These are phyloP conservation scores for Fomitopsis betulina DNA, from an alignment of 1,284 basidiomycete species.

Conservation along the genomic window DNA sequence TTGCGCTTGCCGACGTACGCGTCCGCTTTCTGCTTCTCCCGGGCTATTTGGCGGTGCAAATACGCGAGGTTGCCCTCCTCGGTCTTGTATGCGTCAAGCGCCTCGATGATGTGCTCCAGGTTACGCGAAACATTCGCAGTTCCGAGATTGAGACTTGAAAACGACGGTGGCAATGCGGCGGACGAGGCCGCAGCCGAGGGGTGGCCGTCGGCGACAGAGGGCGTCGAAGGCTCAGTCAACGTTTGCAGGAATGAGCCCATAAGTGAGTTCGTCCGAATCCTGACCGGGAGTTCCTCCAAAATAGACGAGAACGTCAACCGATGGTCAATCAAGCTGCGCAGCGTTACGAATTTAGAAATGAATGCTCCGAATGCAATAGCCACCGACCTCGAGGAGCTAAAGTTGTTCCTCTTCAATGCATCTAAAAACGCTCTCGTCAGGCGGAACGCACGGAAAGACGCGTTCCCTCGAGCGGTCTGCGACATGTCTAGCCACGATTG, in stretches of 20 bases:
- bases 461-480: conserved; percentile 79
- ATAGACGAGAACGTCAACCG: conserved; percentile 88
- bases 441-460: conserved; percentile 89
- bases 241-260: conserved; percentile 82
- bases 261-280: conserved; percentile 84
- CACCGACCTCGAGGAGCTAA: conserved; percentile 76
- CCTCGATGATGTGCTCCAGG: conserved; percentile 81
- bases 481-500: conserved; percentile 48
- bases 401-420: conserved; percentile 84
- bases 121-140: conserved; percentile 58
- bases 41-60: conserved; percentile 85
- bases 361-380: background rate
- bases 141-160: conserved; percentile 58
- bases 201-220: conserved; percentile 31
- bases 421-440: conserved; percentile 82
- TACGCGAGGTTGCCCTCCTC: conserved; percentile 95
- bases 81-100: conserved; percentile 81
- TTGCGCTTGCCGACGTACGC: conserved; percentile 77
- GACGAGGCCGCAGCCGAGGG: conserved; percentile 35
- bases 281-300: conserved; percentile 87
- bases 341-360: background rate
- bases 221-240: conserved; percentile 40
- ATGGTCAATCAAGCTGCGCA: conserved; percentile 74
- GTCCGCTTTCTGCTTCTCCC: conserved; percentile 86
- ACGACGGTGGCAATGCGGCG: conserved; percentile 47